Base-by-base conservation (phyloP, 2,329 filamentous ascomycete species). In the Fusarium pseudocircinatum region DNA sequence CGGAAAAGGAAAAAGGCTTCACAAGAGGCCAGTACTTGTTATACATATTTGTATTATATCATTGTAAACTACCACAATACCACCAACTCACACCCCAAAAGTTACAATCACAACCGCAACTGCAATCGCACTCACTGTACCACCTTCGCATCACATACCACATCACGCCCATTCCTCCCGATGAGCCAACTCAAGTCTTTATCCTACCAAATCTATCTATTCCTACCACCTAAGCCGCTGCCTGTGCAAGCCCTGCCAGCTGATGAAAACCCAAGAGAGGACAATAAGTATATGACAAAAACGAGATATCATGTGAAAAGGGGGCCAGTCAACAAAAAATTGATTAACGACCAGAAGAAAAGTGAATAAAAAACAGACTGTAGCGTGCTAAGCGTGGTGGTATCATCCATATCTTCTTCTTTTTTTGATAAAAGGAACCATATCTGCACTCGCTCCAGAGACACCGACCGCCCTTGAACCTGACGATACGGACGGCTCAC, bases 381-480 rank as follows among this genome's bases (percentile, higher is more conserved):
- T 71, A 78, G 77, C 79, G 78, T 81, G 80, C 79, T 80, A 79
- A 82, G 80, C 80, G 81, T 79, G 80, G 80, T 83, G 82, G 82
- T 83, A 83, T 83, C 82, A 82, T 83, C 81, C 81, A 80, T 82
- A 77, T 66, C 67, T 70, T 81, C 72, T 78, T 79, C 78, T 76
- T 75, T 74, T 74, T 73, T 72, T 47, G 64, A 76, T 72, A 68
- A 76, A 79, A 79, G 77, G 69, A 76, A 71, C 69, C 73, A 77
- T 77, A 75, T 78, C 68, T 75, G 70, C 68, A 69, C 70, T 76
- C 67, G 64, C 67, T 69, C 69, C 49, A 53, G 32, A 36, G 49
- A 39, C 40, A 47, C 50, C 58, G 44, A 28, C 30, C 54, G 30
- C 40, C 30, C 34, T 36, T 66, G 60, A 40, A 30, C 60, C 36